Evolutionary conservation across 331 rosid genomes (phyloP).

Genomic region (Acacia concinna): DNA sequence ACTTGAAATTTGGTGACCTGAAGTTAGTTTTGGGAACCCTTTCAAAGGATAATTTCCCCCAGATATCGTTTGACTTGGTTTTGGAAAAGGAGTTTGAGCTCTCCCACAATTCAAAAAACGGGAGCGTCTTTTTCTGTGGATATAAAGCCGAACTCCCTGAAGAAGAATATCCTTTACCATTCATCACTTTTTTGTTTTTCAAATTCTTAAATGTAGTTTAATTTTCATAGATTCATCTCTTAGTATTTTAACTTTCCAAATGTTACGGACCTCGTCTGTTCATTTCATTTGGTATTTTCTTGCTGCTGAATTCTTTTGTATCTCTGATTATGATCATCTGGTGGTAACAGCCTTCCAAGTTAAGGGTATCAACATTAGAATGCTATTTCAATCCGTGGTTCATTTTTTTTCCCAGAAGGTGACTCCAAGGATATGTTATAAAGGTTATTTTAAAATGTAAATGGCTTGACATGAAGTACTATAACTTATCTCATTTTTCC

Average conservation of each 20-base stretch:
- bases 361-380: neutral
- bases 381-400: neutral
- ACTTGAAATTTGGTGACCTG: slow-evolving; percentile 53
- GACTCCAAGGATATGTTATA: too few relatives aligned
- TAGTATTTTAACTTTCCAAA: neutral
- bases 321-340: neutral
- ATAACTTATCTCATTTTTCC: slow-evolving; percentile 29
- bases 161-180: slow-evolving; percentile 67
- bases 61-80: slow-evolving; percentile 66
- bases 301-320: neutral
- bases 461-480: too few relatives aligned
- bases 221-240: neutral
- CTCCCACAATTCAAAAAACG: slow-evolving; percentile 67
- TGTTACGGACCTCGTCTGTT: neutral
- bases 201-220: neutral
- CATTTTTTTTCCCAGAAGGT: neutral
- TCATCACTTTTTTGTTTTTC: neutral
- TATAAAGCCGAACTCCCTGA: slow-evolving; percentile 46
- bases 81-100: slow-evolving; percentile 84
- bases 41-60: slow-evolving; percentile 61
- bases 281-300: neutral
- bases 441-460: neutral
- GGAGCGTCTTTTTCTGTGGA: slow-evolving; percentile 67
- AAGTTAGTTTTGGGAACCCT: slow-evolving; percentile 78
- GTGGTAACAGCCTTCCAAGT: neutral